These are phyloP conservation scores for Hondaea fermentalgiana DNA, from an alignment of 108 stramenopile genomes.

Conservation along the genomic window DNA sequence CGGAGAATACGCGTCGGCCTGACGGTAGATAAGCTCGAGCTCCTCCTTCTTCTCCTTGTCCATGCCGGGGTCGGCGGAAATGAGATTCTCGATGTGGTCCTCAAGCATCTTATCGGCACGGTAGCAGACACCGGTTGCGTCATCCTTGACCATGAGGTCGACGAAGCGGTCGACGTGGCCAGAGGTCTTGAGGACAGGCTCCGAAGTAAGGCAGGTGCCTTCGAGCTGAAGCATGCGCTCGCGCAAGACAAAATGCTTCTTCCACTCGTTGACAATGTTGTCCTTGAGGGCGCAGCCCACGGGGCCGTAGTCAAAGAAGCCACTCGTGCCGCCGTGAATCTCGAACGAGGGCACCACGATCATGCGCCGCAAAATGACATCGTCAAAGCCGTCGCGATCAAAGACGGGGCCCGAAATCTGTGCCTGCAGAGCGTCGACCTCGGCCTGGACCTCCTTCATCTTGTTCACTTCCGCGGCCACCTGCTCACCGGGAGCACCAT, in stretches of 20 bases:
- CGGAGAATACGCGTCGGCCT: constrained; percentile 92
- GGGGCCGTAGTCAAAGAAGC: constrained; percentile 96
- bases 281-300: constrained; percentile 94
- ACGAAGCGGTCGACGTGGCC: constrained; percentile 99
- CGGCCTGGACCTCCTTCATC: constrained; percentile 26
- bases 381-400: constrained; percentile 83
- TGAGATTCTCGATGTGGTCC: constrained; percentile 87
- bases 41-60: constrained; percentile 67
- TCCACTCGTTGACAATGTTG: constrained; percentile 86
- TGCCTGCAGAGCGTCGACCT: constrained; percentile 28
- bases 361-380: constrained; percentile 89
- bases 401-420: constrained; percentile 36
- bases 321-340: constrained; percentile 97
- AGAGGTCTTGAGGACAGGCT: constrained; percentile 85
- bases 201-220: constrained; percentile 92
- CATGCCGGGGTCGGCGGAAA: constrained; percentile 72
- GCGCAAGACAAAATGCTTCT: constrained; percentile 88
- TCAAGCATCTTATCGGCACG: constrained; percentile 68
- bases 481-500: background rate
- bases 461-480: constrained; percentile 48
- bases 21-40: constrained; percentile 77
- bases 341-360: constrained; percentile 97
- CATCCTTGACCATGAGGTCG: constrained; percentile 89
- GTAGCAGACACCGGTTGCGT: constrained; percentile 32
- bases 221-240: constrained; percentile 99